Evolutionary conservation across 768 basidiomycete genomes (phyloP).

Genomic region (Gelatoporia subvermispora): DNA sequence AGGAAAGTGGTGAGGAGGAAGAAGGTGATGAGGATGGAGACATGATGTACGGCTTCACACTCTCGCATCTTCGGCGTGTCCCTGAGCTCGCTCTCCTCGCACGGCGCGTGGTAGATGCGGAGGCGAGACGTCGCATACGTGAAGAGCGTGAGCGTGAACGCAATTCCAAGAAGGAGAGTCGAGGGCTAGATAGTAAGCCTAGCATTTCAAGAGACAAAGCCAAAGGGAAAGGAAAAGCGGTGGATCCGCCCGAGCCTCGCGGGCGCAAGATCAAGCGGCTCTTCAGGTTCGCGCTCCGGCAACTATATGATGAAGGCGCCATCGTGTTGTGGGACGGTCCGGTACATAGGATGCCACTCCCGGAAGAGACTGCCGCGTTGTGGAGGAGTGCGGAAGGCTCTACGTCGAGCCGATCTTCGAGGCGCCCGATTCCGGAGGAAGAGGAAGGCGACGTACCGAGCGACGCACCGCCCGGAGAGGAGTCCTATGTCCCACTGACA

Average conservation of each 20-base stretch:
- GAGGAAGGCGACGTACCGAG: slow-evolving; percentile 47
- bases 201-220: background rate
- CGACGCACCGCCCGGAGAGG: slow-evolving; percentile 58
- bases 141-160: slow-evolving; percentile 43
- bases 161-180: slow-evolving; percentile 8
- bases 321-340: slow-evolving; percentile 73
- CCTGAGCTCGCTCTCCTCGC: slow-evolving; percentile 68
- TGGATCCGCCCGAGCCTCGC: background rate
- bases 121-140: slow-evolving; percentile 47
- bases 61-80: slow-evolving; percentile 73
- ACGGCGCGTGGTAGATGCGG: slow-evolving; percentile 57
- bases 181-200: slow-evolving; percentile 3
- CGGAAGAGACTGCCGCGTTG: slow-evolving; percentile 21
- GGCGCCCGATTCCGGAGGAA: slow-evolving; percentile 16
- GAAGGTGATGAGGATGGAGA: slow-evolving; percentile 6
- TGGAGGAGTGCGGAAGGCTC: slow-evolving; percentile 39
- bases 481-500: slow-evolving; percentile 63
- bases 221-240: background rate
- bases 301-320: slow-evolving; percentile 66
- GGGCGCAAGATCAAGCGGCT: slow-evolving; percentile 53
- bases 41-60: slow-evolving; percentile 48
- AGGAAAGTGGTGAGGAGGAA: slow-evolving; percentile 1
- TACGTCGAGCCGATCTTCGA: background rate
- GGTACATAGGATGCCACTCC: slow-evolving; percentile 29
- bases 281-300: slow-evolving; percentile 59